Base-by-base conservation (phyloP, 148 eudicot genomes). In the Linanthus parryae region DNA sequence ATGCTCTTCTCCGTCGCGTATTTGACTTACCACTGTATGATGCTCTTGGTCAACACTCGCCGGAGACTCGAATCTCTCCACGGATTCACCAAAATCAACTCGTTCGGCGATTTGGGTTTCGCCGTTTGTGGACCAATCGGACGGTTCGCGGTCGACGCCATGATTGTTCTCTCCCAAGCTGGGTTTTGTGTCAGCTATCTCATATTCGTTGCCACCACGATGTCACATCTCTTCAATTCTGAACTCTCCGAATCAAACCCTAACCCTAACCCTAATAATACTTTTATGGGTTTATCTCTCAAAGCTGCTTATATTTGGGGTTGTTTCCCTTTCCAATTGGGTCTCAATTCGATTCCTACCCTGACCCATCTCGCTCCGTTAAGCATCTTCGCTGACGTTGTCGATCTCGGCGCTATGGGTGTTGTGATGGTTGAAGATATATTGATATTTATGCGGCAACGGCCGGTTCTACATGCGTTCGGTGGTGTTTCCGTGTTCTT, bases 331-430 rank as follows among this genome's bases (percentile, higher is more conserved):
- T 75, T 82, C 14, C 88, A 82, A 41, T 70, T 82, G 49, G 88
- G 84, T 33, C 29, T 82, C 26, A 82, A 82, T 60, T 69, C 88
- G 37, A 72, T 82, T 1, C 81, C 88, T 20, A 72, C 79, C 1
- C 59, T 82, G 67, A 82, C 88, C 48, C 88, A 82, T 72, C 56
- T 82, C 22, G 88, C 88, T 25, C 84, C 88, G 26, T 44, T 82
- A 52, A 82, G 88, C 53, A 82, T 82, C 0, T 82, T 82, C 40
- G 88, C 88, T 33, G 84, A 82, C 62, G 42, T 75, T 12, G 81
- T 82, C 0, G 84, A 82, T 59, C 49, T 82, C 52, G 88, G 74
- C 8, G 70, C 88, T 0, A 78, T 82, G 84, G 84, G 76, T 5
- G 81, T 82, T 8, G 88, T 82, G 6, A 69, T 82, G 76, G 72